Percentiles rank a stretch among this genome's conserved stretches.
phyloP scores from a whole-genome alignment of 1,284 basidiomycete genomes.

The Naganishia cerealis region DNA sequence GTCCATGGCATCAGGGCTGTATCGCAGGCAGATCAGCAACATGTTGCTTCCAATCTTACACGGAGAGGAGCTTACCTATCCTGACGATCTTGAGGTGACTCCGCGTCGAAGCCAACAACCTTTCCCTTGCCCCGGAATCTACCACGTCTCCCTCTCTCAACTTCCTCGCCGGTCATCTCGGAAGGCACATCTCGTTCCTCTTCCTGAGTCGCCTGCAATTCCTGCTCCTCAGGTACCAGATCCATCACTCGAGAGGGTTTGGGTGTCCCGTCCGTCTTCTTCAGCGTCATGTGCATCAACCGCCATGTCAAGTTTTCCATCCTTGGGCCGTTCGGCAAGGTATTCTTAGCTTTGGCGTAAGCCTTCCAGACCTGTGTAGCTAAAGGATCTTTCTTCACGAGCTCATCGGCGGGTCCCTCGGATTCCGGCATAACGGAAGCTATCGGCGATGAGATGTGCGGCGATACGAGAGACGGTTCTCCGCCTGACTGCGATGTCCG shows the following conservation, averaged over 20 bases:
- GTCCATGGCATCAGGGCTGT: constrained; percentile 68
- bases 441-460: constrained; percentile 37
- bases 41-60: neutral
- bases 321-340: constrained; percentile 82
- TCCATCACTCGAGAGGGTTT: constrained; percentile 32
- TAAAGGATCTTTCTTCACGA: constrained; percentile 72
- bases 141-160: constrained; percentile 63
- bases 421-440: constrained; percentile 8
- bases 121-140: constrained; percentile 55
- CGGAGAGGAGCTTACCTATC: constrained; percentile 16
- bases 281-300: constrained; percentile 92
- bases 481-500: constrained; percentile 30
- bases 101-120: constrained; percentile 55
- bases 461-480: constrained; percentile 28
- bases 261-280: constrained; percentile 65
- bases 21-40: constrained; percentile 29
- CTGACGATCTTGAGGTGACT: constrained; percentile 38
- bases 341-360: constrained; percentile 84
- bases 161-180: constrained; percentile 40
- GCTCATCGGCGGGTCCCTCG: constrained; percentile 41
- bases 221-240: constrained; percentile 45
- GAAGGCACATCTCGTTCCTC: constrained; percentile 35
- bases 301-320: constrained; percentile 98
- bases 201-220: constrained; percentile 36
- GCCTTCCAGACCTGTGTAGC: constrained; percentile 97